Evolutionary conservation across 2,329 filamentous ascomycete genomes (phyloP).

Genomic region (Epichloe hybrida): DNA sequence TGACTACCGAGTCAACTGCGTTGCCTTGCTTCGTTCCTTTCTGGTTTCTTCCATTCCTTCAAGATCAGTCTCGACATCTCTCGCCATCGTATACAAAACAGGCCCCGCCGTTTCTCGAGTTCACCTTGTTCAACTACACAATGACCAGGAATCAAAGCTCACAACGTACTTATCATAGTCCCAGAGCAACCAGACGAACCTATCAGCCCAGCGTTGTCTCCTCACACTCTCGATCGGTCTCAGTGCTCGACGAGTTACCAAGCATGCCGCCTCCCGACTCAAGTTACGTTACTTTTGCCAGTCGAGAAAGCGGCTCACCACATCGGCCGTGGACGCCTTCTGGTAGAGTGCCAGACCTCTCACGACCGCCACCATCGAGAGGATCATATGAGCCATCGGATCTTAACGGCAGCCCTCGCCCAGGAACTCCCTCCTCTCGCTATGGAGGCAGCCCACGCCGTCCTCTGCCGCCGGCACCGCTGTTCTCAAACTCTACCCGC

Average conservation of each 20-base stretch:
- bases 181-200: constrained; percentile 24
- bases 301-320: constrained; percentile 32
- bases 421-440: constrained; percentile 77
- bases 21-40: neutral
- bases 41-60: neutral
- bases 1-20: neutral
- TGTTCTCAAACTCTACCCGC: constrained; percentile 52
- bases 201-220: constrained; percentile 42
- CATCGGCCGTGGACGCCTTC: constrained; percentile 47
- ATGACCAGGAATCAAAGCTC: constrained; percentile 17
- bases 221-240: constrained; percentile 29
- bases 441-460: constrained; percentile 81
- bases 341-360: constrained; percentile 43
- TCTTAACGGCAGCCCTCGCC: constrained; percentile 77
- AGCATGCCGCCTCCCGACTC: constrained; percentile 50
- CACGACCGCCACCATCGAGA: constrained; percentile 55
- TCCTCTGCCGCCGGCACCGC: constrained; percentile 75
- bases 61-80: neutral
- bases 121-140: constrained; percentile 11
- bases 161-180: constrained; percentile 29
- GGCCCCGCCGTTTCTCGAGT: constrained; percentile 16
- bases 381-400: constrained; percentile 75
- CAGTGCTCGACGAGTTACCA: constrained; percentile 41
- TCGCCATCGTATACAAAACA: neutral
- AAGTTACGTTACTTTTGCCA: constrained; percentile 45